Evolutionary conservation across 441 rosid species (phyloP), one percentile per base, ranked within the genome.

Genomic region (Caryocar brasiliense): DNA sequence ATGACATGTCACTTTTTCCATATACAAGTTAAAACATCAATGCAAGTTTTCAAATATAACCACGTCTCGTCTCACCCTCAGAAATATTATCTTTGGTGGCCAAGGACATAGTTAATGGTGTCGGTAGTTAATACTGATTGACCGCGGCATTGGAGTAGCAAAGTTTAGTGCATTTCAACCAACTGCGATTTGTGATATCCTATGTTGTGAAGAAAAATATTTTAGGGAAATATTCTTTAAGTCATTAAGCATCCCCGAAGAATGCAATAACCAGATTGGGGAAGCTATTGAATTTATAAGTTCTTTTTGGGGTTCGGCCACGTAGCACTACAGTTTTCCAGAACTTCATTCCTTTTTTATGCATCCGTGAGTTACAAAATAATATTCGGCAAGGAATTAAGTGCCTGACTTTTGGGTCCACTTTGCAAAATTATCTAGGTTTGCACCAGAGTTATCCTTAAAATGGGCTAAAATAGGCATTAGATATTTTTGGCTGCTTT

Each of bases 401-500:
- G n/a, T n/a, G n/a, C n/a, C n/a, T n/a, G n/a, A n/a, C n/a, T n/a
- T n/a, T n/a, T n/a, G n/a, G n/a, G n/a, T n/a, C n/a, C n/a, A n/a
- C n/a, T n/a, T n/a, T n/a, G n/a, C n/a, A n/a, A n/a, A n/a, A n/a
- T n/a, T n/a, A n/a, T n/a, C n/a, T n/a, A n/a, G n/a, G n/a, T n/a
- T n/a, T n/a, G n/a, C n/a, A n/a, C n/a, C n/a, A n/a, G n/a, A n/a
- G n/a, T n/a, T n/a, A n/a, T n/a, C n/a, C n/a, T n/a, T n/a, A n/a
- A n/a, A n/a, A n/a, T n/a, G n/a, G n/a, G n/a, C n/a, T 44, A 44
- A 21, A n/a, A 26, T 45, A 36, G 32, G 36, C 18, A 40, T 44
- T 22, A 30, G 57, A 61, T 20, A 28, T 36, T 32, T 33, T 54
- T 6, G 20, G 47, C 33, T 25, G 33, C 45, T 54, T 33, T 30